A percentile compares a stretch with the other conserved stretches of the same genome.
These are phyloP conservation scores for Mallotus repandus DNA, from an alignment of 441 rosid genomes.

Conservation along the genomic window DNA sequence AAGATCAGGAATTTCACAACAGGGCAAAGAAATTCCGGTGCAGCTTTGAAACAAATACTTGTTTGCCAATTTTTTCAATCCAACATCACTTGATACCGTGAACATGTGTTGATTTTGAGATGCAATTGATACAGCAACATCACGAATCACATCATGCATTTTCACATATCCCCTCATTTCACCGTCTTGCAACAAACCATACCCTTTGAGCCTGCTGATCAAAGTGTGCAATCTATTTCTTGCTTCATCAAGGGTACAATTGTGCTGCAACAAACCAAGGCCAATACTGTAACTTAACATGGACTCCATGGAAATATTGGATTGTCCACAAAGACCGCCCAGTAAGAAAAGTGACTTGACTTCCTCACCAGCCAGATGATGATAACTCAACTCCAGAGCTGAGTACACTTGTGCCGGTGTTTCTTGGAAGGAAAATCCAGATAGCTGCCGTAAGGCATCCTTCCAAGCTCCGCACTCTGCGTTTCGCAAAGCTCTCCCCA, in stretches of 20 bases:
- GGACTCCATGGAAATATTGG: background rate
- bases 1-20: background rate
- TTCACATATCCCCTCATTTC: background rate
- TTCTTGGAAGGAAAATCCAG: too few relatives aligned
- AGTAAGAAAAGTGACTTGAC: conserved; percentile 17
- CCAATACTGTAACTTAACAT: conserved; percentile 7
- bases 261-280: conserved; percentile 1
- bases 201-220: background rate
- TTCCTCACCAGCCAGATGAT: conserved; percentile 1
- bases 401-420: background rate
- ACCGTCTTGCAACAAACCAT: background rate
- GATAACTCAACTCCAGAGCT: conserved; percentile 22
- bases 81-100: too few relatives aligned
- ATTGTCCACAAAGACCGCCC: background rate
- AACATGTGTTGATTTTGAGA: background rate
- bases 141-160: conserved; percentile 4
- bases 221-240: background rate
- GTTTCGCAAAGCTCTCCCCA: too few relatives aligned
- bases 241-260: background rate
- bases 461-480: background rate
- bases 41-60: too few relatives aligned
- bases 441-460: background rate
- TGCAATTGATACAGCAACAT: background rate
- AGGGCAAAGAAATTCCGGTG: background rate
- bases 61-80: background rate